A percentile compares a stretch with the other conserved stretches of the same genome.
phyloP scores from a whole-genome alignment of 2,329 filamentous ascomycete species.

The Diaporthe ampelina region DNA sequence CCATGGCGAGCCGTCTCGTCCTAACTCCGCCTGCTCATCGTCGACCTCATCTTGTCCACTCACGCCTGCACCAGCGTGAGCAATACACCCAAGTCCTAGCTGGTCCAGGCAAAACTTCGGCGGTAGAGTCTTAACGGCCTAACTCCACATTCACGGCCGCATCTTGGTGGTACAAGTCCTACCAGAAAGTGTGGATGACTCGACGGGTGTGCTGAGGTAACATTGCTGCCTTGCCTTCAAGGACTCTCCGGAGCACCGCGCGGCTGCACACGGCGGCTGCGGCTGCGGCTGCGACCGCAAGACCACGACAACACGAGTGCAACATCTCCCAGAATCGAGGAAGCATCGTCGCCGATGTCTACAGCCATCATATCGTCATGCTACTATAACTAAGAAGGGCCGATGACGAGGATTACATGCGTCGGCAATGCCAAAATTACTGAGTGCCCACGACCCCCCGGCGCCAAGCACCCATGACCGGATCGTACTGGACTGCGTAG shows the following conservation, averaged over 20 bases:
- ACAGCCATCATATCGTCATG: conserved; percentile 9
- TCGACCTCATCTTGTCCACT: neutral
- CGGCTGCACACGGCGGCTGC: neutral
- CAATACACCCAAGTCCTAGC: too few relatives aligned
- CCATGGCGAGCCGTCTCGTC: neutral
- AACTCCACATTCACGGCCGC: neutral
- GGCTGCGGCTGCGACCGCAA: neutral
- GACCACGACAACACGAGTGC: neutral
- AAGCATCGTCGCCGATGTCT: neutral
- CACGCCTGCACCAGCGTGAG: neutral
- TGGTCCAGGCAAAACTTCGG: neutral
- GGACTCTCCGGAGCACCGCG: neutral
- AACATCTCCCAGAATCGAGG: neutral
- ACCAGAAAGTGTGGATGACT: neutral
- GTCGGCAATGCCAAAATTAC: conserved; percentile 17
- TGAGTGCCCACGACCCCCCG: neutral
- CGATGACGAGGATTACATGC: conserved; percentile 33
- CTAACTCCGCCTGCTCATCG: neutral
- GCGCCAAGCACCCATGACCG: conserved; percentile 5
- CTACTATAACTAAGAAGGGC: neutral
- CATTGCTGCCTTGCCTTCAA: conserved; percentile 11
- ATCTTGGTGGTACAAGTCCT: neutral
- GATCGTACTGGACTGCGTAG: conserved; percentile 16
- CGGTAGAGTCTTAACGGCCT: neutral
- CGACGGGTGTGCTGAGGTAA: conserved; percentile 6